Evolutionary conservation across 768 basidiomycete genomes (phyloP).

Genomic region (Leucosporidium creatinivorum): DNA sequence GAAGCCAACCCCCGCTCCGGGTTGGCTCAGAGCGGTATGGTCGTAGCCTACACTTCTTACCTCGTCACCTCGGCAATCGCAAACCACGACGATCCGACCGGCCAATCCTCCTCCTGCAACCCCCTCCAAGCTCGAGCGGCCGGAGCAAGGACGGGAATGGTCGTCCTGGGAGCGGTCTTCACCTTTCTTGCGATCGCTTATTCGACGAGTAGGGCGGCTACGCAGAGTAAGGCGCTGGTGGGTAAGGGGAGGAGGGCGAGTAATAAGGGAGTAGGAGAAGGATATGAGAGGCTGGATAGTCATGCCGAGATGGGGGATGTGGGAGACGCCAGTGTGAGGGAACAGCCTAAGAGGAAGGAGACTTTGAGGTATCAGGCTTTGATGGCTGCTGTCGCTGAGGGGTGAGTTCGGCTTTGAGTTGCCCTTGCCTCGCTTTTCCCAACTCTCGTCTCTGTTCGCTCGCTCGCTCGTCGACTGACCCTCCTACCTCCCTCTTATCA

Average conservation of each 20-base stretch:
- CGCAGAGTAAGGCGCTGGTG: slow-evolving; percentile 81
- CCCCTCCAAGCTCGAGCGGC: slow-evolving; percentile 61
- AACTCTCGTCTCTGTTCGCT: too few species aligned
- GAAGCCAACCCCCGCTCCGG: slow-evolving; percentile 90
- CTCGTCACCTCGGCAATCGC: slow-evolving; percentile 86
- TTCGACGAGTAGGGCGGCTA: slow-evolving; percentile 91
- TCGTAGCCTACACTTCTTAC: slow-evolving; percentile 95
- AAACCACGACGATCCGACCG: slow-evolving; percentile 67
- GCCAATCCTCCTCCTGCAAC: slow-evolving; percentile 59
- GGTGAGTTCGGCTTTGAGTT: too few species aligned
- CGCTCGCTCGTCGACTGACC: not conserved
- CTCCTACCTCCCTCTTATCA: not conserved
- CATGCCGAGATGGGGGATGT: slow-evolving; percentile 55
- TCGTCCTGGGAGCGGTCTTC: slow-evolving; percentile 84
- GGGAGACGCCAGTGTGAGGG: slow-evolving; percentile 38
- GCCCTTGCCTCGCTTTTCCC: too few species aligned
- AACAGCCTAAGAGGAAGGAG: slow-evolving; percentile 24
- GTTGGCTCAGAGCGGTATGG: slow-evolving; percentile 90
- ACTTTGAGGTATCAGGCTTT: slow-evolving; percentile 62
- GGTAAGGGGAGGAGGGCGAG: slow-evolving; percentile 53
- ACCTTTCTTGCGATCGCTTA: slow-evolving; percentile 98
- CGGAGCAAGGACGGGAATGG: slow-evolving; percentile 72
- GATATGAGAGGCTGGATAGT: slow-evolving; percentile 55
- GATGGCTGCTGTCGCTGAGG: slow-evolving; percentile 90
- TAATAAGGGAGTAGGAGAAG: slow-evolving; percentile 35